A percentile compares a stretch with the other conserved stretches of the same genome.
These are phyloP conservation scores for Pseudogymnoascus sp. DNA, from an alignment of 2,329 filamentous ascomycete genomes.

Conservation along the genomic window DNA sequence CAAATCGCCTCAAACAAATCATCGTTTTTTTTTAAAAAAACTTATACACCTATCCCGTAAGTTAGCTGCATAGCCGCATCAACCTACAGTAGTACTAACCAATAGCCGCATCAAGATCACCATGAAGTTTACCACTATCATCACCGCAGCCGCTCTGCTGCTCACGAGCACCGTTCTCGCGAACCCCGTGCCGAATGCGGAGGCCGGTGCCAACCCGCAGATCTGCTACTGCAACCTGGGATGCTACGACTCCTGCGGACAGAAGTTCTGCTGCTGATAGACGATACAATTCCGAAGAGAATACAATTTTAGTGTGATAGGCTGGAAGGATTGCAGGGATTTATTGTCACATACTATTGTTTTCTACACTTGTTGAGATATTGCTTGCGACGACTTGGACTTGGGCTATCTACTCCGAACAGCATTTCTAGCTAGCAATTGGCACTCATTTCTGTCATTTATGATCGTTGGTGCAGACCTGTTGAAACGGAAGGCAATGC, in stretches of 20 bases:
- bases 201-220: neutral
- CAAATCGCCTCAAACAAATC: neutral
- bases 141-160: neutral
- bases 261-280: neutral
- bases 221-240: neutral
- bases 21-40: neutral
- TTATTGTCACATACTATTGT: neutral
- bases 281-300: neutral
- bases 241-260: neutral
- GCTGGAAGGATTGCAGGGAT: neutral
- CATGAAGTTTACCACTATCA: slow-evolving; percentile 2
- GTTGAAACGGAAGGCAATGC: neutral
- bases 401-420: neutral
- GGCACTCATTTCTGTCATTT: neutral
- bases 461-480: neutral
- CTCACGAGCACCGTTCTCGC: neutral
- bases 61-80: neutral
- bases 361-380: neutral
- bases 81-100: neutral
- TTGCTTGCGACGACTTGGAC: neutral
- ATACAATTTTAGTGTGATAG: neutral
- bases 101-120: neutral
- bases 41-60: neutral
- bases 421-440: neutral
- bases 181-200: neutral